Percentiles rank a stretch among this genome's conserved stretches.
Conservation (phyloP, 495 filamentous ascomycete species). For the Tuber aestivum region DNA sequence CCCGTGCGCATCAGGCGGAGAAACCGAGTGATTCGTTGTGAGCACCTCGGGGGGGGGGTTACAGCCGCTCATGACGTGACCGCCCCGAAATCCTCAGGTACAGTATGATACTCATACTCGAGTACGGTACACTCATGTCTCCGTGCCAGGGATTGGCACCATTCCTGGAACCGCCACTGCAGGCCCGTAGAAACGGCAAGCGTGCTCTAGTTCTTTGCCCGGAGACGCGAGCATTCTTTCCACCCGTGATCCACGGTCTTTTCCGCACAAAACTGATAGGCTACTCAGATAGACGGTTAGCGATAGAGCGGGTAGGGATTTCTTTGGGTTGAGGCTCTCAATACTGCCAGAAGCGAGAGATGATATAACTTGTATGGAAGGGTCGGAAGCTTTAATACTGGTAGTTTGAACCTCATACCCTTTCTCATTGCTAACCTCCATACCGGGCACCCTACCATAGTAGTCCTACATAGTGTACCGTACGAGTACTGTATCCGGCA, state of each 20-base stretch:
- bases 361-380: too few relatives aligned
- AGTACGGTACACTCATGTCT: too few relatives aligned
- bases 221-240: background rate
- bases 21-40: background rate
- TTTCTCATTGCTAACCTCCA: background rate
- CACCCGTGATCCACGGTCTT: background rate
- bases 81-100: background rate
- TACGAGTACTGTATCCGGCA: background rate
- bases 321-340: background rate
- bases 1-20: background rate
- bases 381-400: background rate
- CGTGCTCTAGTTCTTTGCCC: background rate
- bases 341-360: background rate
- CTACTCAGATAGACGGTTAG: background rate
- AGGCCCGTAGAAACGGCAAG: background rate
- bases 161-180: too few relatives aligned
- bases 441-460: background rate
- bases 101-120: too few relatives aligned
- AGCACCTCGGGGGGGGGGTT: background rate
- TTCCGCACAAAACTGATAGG: background rate
- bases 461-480: background rate
- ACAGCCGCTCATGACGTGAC: background rate
- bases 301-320: background rate
- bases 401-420: background rate
- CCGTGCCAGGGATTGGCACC: too few relatives aligned